Percentiles rank a stretch among this genome's conserved stretches.
Evolutionary conservation across 306 rosid species (phyloP).

Genomic region (Urtica urens): DNA sequence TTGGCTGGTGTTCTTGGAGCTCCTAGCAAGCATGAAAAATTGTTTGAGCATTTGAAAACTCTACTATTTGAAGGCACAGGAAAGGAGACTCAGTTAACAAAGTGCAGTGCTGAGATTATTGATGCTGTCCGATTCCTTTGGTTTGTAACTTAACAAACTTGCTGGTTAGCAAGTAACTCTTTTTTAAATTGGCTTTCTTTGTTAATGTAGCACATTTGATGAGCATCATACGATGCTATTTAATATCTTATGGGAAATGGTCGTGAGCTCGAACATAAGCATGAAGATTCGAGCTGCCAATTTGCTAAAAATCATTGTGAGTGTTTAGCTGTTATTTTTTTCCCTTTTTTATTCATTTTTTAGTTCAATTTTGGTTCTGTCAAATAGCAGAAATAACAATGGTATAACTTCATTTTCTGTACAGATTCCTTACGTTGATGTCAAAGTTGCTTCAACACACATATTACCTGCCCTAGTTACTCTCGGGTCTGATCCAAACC

Average conservation of each 20-base stretch:
- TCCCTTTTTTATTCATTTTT: constrained; percentile 13
- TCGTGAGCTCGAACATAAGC: constrained; percentile 62
- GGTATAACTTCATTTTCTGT: constrained; percentile 10
- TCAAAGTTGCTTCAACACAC: constrained; percentile 84
- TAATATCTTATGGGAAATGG: constrained; percentile 96
- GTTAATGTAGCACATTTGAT: constrained; percentile 58
- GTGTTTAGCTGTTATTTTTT: too few relatives aligned
- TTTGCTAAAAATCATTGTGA: constrained; percentile 74
- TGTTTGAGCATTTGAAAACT: constrained; percentile 65
- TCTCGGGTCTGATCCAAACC: constrained; percentile 83
- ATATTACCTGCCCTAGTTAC: constrained; percentile 92
- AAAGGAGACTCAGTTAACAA: constrained; percentile 39
- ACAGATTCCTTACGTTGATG: constrained; percentile 76
- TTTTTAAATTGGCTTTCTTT: constrained; percentile 17
- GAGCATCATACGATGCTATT: constrained; percentile 65
- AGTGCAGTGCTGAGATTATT: constrained; percentile 53
- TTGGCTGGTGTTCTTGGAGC: constrained; percentile 85
- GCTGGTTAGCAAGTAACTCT: constrained; percentile 9
- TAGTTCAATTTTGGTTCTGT: constrained; percentile 15
- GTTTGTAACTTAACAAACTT: constrained; percentile 32
- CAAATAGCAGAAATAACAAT: constrained; percentile 17
- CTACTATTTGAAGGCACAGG: constrained; percentile 49
- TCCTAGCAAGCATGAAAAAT: constrained; percentile 48
- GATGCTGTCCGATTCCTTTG: constrained; percentile 89
- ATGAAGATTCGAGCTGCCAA: constrained; percentile 82